Evolutionary conservation across 805 yeast genomes (phyloP).

Genomic region (Yarrowia divulgata): DNA sequence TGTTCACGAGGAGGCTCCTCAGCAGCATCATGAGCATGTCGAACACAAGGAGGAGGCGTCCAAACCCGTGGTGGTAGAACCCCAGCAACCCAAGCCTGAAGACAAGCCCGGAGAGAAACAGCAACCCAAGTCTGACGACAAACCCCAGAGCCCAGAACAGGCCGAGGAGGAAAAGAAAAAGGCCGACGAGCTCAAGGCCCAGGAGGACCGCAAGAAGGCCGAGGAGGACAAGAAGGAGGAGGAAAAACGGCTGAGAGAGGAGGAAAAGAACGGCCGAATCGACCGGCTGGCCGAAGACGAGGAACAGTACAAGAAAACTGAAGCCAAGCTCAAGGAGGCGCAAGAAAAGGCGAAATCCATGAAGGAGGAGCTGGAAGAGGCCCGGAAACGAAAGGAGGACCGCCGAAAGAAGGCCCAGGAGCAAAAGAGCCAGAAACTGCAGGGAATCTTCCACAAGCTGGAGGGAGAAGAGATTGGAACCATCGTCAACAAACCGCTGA

Average conservation of each 20-base stretch:
- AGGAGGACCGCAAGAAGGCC: constrained; percentile 20
- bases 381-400: constrained; percentile 32
- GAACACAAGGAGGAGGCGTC: too few relatives aligned
- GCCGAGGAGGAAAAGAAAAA: constrained; percentile 13
- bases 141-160: background rate
- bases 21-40: constrained; percentile 1
- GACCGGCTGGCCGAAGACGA: constrained; percentile 25
- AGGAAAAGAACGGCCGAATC: constrained; percentile 44
- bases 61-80: background rate
- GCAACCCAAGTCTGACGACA: constrained; percentile 45
- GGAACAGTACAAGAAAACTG: constrained; percentile 5
- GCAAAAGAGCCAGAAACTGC: constrained; percentile 28
- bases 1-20: constrained; percentile 5
- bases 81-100: background rate
- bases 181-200: background rate
- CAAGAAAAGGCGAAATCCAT: constrained; percentile 4
- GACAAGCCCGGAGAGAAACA: constrained; percentile 45
- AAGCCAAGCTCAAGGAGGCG: constrained; percentile 6
- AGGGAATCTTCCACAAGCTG: constrained; percentile 23
- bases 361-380: constrained; percentile 39
- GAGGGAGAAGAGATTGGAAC: constrained; percentile 23
- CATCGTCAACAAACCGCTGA: constrained; percentile 30
- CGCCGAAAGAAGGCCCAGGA: constrained; percentile 15
- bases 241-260: constrained; percentile 16
- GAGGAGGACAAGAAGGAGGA: constrained; percentile 31